These are phyloP conservation scores for Fusarium sterilihyphosum DNA, from an alignment of 2,329 filamentous ascomycete species.

Conservation along the genomic window DNA sequence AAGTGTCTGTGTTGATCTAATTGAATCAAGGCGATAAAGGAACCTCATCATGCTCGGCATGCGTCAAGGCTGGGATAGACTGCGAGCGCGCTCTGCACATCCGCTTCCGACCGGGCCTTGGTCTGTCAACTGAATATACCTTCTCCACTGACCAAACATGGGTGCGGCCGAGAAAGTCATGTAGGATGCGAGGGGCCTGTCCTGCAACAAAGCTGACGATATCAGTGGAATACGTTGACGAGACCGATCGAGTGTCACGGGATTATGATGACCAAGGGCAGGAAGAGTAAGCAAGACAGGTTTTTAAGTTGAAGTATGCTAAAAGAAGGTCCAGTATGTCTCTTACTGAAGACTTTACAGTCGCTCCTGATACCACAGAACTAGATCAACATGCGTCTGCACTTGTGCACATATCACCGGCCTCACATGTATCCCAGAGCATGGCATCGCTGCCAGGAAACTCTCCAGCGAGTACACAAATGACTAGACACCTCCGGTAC, in stretches of 20 bases:
- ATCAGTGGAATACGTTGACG: not conserved
- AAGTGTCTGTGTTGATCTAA: fast-evolving
- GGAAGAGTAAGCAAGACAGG: not conserved
- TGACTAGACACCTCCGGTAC: not conserved
- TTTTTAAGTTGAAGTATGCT: not conserved
- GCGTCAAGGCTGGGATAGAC: not conserved
- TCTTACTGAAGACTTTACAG: not conserved
- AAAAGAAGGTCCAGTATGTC: not conserved
- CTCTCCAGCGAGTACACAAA: not conserved
- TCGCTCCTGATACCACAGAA: not conserved
- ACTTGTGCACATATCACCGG: not conserved
- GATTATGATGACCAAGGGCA: not conserved
- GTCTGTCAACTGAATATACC: not conserved
- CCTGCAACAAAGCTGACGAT: not conserved
- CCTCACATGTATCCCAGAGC: not conserved
- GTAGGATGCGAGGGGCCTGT: not conserved
- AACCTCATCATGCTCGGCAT: not conserved
- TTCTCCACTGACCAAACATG: not conserved
- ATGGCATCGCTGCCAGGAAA: not conserved
- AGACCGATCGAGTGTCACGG: not conserved
- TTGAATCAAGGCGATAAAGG: not conserved
- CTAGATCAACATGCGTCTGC: not conserved
- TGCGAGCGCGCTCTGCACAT: not conserved
- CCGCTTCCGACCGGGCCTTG: not conserved
- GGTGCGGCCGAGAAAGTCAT: not conserved